Base-by-base conservation (phyloP, 2,329 filamentous ascomycete species). In the Alternaria arborescens region DNA sequence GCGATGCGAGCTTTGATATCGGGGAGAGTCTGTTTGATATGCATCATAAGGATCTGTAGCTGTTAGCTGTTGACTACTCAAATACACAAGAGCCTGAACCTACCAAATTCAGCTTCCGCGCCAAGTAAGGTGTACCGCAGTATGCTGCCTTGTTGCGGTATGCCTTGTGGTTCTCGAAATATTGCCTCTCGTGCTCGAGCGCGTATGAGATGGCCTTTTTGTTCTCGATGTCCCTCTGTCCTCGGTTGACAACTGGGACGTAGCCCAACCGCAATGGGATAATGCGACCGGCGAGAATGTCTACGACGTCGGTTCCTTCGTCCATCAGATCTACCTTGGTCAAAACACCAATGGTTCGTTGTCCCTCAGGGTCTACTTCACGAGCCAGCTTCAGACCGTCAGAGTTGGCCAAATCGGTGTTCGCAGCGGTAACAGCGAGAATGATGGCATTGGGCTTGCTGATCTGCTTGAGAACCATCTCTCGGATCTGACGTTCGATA, bases 251-350 rank as follows among this genome's bases (percentile, higher is more conserved):
- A 18, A 99, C 95, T 18, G 95, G 95, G 22, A 99, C 93, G 77
- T 99, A 99, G 71, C 95, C 95, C 70, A 99, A 83, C 65, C 95
- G 89, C 71, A 99, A 84, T 40, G 95, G 95, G 78, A 99, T 99
- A 79, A 99, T 96, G 74, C 95, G 91, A 61, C 96, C 96, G 67
- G 95, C 96, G 74, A 99, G 86, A 83, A 99, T 99, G 81, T 99
- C 95, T 69, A 99, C 94, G 42, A 98, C 95, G 76, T 99, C 95
- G 54, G 95, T 99, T 56, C 95, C 95, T 26, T 97, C 93, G 79
- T 99, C 95, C 95, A 99, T 99, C 77, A 99, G 82, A 82, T 99
- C 95, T 63, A 99, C 94, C 86, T 99, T 99, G 71, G 94, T 98
- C 72, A 99, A 86, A 64, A 99, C 95, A 87, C 95, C 95, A 69